Evolutionary conservation across 1,139 yeast genomes (phyloP), one percentile per base, ranked within the genome.

Genomic region (Candida albicans): DNA sequence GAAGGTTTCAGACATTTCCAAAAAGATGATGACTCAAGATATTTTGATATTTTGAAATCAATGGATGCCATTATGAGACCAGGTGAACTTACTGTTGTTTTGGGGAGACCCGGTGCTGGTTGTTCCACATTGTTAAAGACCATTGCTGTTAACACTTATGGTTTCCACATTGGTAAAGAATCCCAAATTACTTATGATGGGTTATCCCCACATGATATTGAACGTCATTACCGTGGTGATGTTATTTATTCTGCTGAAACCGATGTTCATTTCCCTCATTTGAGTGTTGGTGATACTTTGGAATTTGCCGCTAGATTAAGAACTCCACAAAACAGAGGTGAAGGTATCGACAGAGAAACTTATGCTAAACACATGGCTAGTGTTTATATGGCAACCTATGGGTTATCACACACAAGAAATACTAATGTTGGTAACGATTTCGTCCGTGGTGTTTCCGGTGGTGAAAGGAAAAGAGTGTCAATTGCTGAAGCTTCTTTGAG

Each of bases 231-330:
- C 56, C 70, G 70, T 44, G 70, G 70, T 87, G 81, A 77, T 50
- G 72, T 77, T 11, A 62, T 77, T 28, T 77, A 77, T 50, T 74
- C 75, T 40, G 81, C 81, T 31, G 82, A 77, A 58, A 57, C 73
- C 36, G 82, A 77, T 56, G 68, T 66, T 26, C 82, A 77, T 59
- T 77, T 75, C 59, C 82, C 82, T 9, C 77, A 75, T 54, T 62
- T 77, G 52, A 62, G 73, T 8, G 82, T 77, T 13, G 75, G 78
- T 47, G 79, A 77, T 52, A 77, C 82, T 31, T 58, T 77, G 43
- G 67, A 67, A 43, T 70, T 72, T 53, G 76, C 76, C 10, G 66
- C 75, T 14, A 61, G 68, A 45, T 50, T 71, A 55, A 67, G 72
- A 50, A 70, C 75, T 28, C 76, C 76, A 7, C 61, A 62, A 44